Percentiles rank a stretch among this genome's conserved stretches.
Conservation (phyloP, 1,284 basidiomycete species). For the Ustilago xerochloae region DNA sequence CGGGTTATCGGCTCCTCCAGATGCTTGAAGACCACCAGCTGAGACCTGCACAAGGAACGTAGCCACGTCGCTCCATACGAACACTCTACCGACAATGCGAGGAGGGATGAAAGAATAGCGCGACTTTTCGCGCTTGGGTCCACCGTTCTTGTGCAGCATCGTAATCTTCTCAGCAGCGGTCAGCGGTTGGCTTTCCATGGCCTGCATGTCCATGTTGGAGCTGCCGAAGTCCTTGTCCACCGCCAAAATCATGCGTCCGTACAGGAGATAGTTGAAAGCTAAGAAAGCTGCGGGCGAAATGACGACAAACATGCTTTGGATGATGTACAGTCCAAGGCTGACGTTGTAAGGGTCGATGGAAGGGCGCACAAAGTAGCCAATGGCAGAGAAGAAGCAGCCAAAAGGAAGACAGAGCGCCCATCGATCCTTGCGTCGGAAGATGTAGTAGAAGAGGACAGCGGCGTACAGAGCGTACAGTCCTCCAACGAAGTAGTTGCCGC, state of each 20-base stretch:
- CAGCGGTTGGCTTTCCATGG: conserved; percentile 21
- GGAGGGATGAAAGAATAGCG: conserved; percentile 50
- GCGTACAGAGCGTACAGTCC: conserved; percentile 27
- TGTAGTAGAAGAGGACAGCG: conserved; percentile 24
- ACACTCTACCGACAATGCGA: conserved; percentile 53
- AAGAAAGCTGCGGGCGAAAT: conserved; percentile 53
- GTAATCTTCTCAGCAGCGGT: conserved; percentile 24
- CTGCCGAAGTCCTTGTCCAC: conserved; percentile 40
- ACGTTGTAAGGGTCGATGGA: conserved; percentile 23
- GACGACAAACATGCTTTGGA: conserved; percentile 51
- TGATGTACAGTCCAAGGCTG: conserved; percentile 37
- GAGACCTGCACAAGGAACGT: conserved; percentile 59
- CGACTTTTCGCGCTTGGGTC: conserved; percentile 34
- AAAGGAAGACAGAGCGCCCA: conserved; percentile 58
- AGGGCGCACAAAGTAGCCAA: conserved; percentile 43
- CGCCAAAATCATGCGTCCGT: conserved; percentile 42
- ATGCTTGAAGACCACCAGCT: conserved; percentile 49
- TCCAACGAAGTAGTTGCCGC: conserved; percentile 44
- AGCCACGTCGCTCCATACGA: conserved; percentile 60
- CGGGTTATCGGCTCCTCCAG: conserved; percentile 20
- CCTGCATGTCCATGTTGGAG: conserved; percentile 19
- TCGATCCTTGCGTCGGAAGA: conserved; percentile 27
- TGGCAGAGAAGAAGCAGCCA: conserved; percentile 34
- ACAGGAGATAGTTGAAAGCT: conserved; percentile 61
- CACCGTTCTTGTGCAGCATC: conserved; percentile 31